Evolutionary conservation across 352 stramenopile genomes (phyloP), one percentile per base, ranked within the genome.

Genomic region (Achlya hypogyna): DNA sequence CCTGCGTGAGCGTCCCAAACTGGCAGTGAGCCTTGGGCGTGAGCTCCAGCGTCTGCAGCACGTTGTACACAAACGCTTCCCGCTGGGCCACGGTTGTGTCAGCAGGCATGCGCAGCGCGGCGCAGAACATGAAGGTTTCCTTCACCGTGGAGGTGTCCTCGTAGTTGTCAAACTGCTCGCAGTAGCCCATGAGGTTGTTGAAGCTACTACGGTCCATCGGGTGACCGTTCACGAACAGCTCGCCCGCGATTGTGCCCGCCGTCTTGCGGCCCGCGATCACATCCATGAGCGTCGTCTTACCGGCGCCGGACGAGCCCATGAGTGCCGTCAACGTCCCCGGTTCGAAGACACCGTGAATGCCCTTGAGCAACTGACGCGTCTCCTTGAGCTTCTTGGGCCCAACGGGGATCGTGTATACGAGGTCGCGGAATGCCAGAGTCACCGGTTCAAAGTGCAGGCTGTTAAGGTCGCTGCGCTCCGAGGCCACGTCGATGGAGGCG

Each of bases 21-120:
- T 69, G 5, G 75, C 54, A 51, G 73, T 74, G 16, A 72, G 75
- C 77, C 23, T 83, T 84, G 18, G 78, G 65, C 6, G 85, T 69
- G 47, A 89, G 72, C 28, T 74, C 75, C 49, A 96, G 79, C n/a
- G 90, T 70, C 71, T 96, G 80, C 49, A 96, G 74, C 71, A 96
- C 89, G 72, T 97, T 91, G 20, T 75, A 66, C 62, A 86, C 76
- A 70, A 79, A 77, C 73, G 76, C 71, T 86, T 86, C 38, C 65
- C 65, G 10, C 66, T 71, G 12, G 28, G n/a, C 9, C 16, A 75
- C 74, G 23, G 65, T 42, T 23, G 43, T 71, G n/a, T 54, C 23
- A 18, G 9, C 25, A 2, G 65, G 56, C 38, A 95, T 74, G 29
- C 63, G 63, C 22, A 70, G 22, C 27, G 52, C n/a, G 1, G 63